phyloP scores from a whole-genome alignment of 106 monocot genomes.

The Amphibolis antarctica region DNA sequence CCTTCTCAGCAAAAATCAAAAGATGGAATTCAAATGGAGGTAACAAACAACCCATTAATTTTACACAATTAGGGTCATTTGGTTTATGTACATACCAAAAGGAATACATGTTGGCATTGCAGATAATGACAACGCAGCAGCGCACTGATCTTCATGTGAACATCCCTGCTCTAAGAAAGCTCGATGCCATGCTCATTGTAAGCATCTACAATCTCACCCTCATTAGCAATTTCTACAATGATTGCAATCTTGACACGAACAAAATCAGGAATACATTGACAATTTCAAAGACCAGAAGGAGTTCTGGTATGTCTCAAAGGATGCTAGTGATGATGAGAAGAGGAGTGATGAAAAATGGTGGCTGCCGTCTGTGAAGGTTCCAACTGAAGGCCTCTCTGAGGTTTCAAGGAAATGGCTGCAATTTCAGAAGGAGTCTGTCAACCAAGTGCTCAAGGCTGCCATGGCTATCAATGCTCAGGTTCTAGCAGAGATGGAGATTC shows the following conservation, averaged over 20 bases:
- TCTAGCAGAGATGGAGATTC: constrained; percentile 17
- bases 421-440: constrained; percentile 18
- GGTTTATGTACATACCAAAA: neutral
- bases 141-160: constrained; percentile 64
- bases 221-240: neutral
- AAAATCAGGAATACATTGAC: constrained; percentile 60
- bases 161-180: constrained; percentile 66
- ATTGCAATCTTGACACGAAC: neutral
- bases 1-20: constrained; percentile 43
- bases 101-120: too few species aligned
- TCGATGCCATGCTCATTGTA: constrained; percentile 79
- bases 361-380: constrained; percentile 14
- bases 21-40: constrained; percentile 67
- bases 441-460: constrained; percentile 18
- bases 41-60: constrained; percentile 1
- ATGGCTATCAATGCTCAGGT: constrained; percentile 19
- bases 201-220: constrained; percentile 1
- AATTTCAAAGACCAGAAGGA: constrained; percentile 54
- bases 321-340: constrained; percentile 5
- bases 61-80: too few species aligned
- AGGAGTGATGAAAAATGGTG: constrained; percentile 18
- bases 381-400: constrained; percentile 13
- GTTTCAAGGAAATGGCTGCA: constrained; percentile 13
- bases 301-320: constrained; percentile 16
- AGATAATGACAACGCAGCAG: constrained; percentile 78